phyloP scores from a whole-genome alignment of 371 early-diverging fungal species.

The Syncephalastrum monosporum region DNA sequence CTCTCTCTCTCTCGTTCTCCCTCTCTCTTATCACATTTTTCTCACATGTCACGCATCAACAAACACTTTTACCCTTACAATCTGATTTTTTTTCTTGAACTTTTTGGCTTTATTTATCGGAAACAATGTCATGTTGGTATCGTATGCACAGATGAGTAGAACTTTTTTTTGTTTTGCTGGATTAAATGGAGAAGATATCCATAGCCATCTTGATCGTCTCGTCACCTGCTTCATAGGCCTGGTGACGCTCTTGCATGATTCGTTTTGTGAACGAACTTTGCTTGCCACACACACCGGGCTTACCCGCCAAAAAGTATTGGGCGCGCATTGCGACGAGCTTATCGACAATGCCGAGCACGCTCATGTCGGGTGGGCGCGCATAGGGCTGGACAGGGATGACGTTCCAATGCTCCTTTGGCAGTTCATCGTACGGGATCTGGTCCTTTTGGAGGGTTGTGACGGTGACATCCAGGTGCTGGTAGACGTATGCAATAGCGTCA shows the following conservation, averaged over 20 bases:
- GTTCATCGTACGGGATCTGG: conserved; percentile 73
- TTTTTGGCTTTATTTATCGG: too few relatives aligned
- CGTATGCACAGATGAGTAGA: too few relatives aligned
- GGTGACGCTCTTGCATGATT: conserved; percentile 20
- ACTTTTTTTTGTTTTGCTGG: background rate
- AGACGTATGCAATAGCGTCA: conserved; percentile 35
- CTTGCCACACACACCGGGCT: conserved; percentile 40
- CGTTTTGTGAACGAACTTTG: conserved; percentile 41
- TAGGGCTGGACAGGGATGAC: conserved; percentile 26
- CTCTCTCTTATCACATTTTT: background rate
- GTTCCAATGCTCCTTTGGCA: conserved; percentile 69
- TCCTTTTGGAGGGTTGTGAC: conserved; percentile 22
- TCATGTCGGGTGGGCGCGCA: conserved; percentile 24
- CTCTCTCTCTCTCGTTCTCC: background rate
- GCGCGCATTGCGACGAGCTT: conserved; percentile 49
- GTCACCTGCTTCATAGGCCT: conserved; percentile 11
- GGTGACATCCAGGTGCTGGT: conserved; percentile 31
- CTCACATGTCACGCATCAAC: too few relatives aligned
- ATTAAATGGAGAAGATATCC: conserved; percentile 16
- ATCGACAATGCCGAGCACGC: conserved; percentile 45
- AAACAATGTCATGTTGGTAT: too few relatives aligned
- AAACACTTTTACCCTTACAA: too few relatives aligned
- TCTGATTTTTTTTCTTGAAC: too few relatives aligned
- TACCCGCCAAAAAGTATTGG: conserved; percentile 48
- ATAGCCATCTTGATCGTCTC: conserved; percentile 6